Evolutionary conservation across 257 asterid species (phyloP).

Genomic region (Solanum gracilifrons): DNA sequence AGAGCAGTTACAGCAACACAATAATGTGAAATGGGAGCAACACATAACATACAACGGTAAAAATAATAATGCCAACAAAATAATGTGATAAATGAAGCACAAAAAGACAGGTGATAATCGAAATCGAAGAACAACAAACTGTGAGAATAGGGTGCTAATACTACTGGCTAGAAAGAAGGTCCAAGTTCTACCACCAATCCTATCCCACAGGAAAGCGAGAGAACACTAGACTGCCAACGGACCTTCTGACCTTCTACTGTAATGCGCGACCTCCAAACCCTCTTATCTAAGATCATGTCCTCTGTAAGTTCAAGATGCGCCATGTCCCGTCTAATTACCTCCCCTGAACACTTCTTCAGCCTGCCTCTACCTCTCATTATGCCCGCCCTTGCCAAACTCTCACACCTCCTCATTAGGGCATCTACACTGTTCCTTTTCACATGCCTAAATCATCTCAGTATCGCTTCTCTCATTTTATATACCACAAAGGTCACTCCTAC

Average conservation of each 20-base stretch:
- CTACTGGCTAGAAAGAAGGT: not conserved
- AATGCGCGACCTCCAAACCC: not conserved
- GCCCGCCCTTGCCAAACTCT: not conserved
- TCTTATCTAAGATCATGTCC: not conserved
- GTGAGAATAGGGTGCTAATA: not conserved
- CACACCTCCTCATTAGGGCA: not conserved
- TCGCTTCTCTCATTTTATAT: not conserved
- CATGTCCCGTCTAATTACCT: not conserved
- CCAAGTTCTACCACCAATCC: not conserved
- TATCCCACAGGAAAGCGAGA: not conserved
- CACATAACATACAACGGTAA: no score
- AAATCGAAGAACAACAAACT: not conserved
- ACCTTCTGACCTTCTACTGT: not conserved
- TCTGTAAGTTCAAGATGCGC: not conserved
- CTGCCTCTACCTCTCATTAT: not conserved
- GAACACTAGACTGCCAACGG: not conserved
- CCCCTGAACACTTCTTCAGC: not conserved
- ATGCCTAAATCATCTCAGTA: not conserved
- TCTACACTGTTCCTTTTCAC: not conserved
- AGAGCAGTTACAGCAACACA: no score
- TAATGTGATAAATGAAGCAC: not conserved
- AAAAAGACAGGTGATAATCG: not conserved
- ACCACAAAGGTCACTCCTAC: not conserved
- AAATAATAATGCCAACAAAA: not conserved
- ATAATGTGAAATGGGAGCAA: no score